Conservation (phyloP, 306 rosid species). For the Vicia villosa region DNA sequence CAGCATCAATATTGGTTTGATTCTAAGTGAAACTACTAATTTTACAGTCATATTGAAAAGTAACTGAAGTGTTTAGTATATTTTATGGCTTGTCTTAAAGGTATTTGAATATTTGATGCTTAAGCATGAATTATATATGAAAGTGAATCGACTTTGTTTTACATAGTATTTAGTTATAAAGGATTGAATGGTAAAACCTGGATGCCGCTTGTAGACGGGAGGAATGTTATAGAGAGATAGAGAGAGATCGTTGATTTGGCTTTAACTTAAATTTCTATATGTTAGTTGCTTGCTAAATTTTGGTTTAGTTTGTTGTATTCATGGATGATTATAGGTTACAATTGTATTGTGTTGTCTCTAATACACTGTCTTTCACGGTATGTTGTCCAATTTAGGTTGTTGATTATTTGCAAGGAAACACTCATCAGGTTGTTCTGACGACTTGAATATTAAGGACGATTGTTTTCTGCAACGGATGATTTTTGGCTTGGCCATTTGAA, state of each 20-base stretch:
- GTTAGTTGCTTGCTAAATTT: slow-evolving; percentile 4
- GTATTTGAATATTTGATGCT: slow-evolving; percentile 3
- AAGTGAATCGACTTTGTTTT: slow-evolving; percentile 4
- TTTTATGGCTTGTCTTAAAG: slow-evolving; percentile 9
- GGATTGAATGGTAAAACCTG: slow-evolving; percentile 15
- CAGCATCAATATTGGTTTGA: background rate
- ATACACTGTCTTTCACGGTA: slow-evolving; percentile 33
- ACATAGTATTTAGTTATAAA: background rate
- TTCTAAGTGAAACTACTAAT: slow-evolving; percentile 1
- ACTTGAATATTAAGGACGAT: slow-evolving; percentile 36
- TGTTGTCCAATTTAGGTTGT: slow-evolving; percentile 58
- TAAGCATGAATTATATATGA: background rate
- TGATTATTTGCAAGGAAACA: slow-evolving; percentile 39
- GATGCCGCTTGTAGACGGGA: background rate
- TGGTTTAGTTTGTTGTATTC: slow-evolving; percentile 9
- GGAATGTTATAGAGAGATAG: background rate
- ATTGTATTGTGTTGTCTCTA: slow-evolving; percentile 17
- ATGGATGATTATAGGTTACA: slow-evolving; percentile 26
- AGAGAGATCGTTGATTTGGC: slow-evolving; percentile 1
- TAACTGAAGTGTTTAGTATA: background rate
- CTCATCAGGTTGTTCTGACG: slow-evolving; percentile 42
- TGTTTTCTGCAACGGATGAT: slow-evolving; percentile 40
- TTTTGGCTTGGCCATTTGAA: slow-evolving; percentile 46
- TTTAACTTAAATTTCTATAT: background rate
- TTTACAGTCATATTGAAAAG: slow-evolving; percentile 13